Evolutionary conservation across 2,329 filamentous ascomycete species (phyloP).

Genomic region (Xylariomycetidae sp.): DNA sequence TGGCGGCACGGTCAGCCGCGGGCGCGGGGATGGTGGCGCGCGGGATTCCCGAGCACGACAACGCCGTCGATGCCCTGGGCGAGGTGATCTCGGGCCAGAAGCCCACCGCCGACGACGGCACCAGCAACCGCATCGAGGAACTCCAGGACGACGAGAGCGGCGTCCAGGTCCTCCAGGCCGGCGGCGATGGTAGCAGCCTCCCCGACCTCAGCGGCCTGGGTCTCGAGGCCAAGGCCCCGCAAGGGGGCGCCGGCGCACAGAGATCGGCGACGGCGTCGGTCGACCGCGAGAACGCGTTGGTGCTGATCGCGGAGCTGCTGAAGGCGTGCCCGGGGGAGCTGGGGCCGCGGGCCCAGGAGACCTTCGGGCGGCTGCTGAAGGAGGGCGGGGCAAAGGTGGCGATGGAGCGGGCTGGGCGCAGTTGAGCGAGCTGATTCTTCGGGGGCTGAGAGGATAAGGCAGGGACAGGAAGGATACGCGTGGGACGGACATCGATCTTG

Average conservation of each 20-base stretch:
- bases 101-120: background rate
- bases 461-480: background rate
- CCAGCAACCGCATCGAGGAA: background rate
- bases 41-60: conserved; percentile 35
- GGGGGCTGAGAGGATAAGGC: too few relatives aligned
- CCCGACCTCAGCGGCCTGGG: too few relatives aligned
- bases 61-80: conserved; percentile 38
- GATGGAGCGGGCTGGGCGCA: conserved; percentile 1
- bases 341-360: conserved; percentile 27
- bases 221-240: conserved; percentile 40
- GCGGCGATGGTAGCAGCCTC: too few relatives aligned
- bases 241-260: conserved; percentile 32
- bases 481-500: background rate
- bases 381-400: conserved; percentile 37
- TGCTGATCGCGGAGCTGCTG: conserved; percentile 51
- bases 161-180: background rate
- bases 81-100: conserved; percentile 44
- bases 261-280: conserved; percentile 26
- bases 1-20: conserved; percentile 48
- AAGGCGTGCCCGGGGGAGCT: conserved; percentile 36
- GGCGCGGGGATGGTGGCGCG: conserved; percentile 41
- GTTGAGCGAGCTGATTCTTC: too few relatives aligned
- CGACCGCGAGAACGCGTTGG: conserved; percentile 56
- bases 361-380: conserved; percentile 44
- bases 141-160: background rate